A percentile compares a stretch with the other conserved stretches of the same genome.
Evolutionary conservation across 306 rosid species (phyloP).

Genomic region (Trichosanthes truncata): DNA sequence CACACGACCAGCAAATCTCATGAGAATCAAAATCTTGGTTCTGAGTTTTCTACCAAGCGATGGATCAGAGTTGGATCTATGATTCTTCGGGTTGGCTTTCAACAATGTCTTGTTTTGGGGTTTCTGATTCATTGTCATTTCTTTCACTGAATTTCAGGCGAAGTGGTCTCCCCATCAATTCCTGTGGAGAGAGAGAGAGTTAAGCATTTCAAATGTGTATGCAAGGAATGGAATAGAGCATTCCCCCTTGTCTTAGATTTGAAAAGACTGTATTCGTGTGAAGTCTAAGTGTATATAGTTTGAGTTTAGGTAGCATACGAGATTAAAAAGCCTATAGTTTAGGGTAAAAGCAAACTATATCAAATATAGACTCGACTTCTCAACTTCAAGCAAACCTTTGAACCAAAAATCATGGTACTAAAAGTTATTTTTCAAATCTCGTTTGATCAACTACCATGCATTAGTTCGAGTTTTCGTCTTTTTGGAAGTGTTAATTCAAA

Average conservation of each 20-base stretch:
- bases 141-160: constrained; percentile 58
- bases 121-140: constrained; percentile 32
- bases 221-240: neutral
- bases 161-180: constrained; percentile 68
- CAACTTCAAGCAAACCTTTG: neutral
- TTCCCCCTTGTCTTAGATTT: too few relatives aligned
- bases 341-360: neutral
- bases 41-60: neutral
- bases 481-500: neutral
- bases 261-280: too few relatives aligned
- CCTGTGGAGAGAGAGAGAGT: constrained; percentile 31
- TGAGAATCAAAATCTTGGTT: neutral
- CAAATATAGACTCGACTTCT: neutral
- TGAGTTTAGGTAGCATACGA: neutral
- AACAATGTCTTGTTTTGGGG: constrained; percentile 29
- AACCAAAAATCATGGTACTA: too few relatives aligned
- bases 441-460: neutral
- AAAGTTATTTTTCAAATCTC: neutral
- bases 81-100: constrained; percentile 16
- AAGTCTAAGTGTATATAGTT: too few relatives aligned
- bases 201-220: neutral
- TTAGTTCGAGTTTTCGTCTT: neutral
- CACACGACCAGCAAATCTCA: neutral
- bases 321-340: neutral
- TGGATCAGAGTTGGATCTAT: constrained; percentile 11